Percentiles rank a stretch among this genome's conserved stretches.
These are phyloP conservation scores for Parietaria judaica DNA, from an alignment of 306 rosid genomes.

Conservation along the genomic window DNA sequence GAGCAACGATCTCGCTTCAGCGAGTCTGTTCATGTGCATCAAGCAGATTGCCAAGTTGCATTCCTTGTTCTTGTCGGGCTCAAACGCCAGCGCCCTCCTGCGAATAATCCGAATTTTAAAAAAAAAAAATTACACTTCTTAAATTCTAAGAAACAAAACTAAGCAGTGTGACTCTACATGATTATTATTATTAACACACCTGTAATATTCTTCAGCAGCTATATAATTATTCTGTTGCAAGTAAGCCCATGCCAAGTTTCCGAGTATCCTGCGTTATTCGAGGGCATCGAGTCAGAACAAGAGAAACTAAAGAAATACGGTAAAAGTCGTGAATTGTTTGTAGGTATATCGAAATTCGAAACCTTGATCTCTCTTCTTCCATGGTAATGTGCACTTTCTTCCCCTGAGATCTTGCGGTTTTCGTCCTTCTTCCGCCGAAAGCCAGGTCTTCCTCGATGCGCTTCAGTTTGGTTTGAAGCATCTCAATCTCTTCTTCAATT, in stretches of 20 bases:
- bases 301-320: slow-evolving; percentile 7
- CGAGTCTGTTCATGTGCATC: slow-evolving; percentile 57
- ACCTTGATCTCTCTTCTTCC: slow-evolving; percentile 89
- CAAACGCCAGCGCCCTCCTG: slow-evolving; percentile 78
- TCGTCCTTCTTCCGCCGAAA: slow-evolving; percentile 66
- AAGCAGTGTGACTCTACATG: too few relatives aligned
- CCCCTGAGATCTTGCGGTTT: slow-evolving; percentile 84
- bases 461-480: slow-evolving; percentile 75
- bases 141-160: too few relatives aligned
- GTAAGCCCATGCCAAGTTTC: slow-evolving; percentile 97
- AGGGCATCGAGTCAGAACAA: not conserved
- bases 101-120: not conserved
- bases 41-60: slow-evolving; percentile 91
- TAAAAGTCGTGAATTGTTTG: not conserved
- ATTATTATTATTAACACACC: slow-evolving; percentile 27
- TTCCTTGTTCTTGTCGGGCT: slow-evolving; percentile 74
- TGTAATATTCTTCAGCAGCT: slow-evolving; percentile 68
- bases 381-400: slow-evolving; percentile 76
- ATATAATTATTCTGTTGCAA: slow-evolving; percentile 59
- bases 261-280: slow-evolving; percentile 49
- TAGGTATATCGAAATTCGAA: not conserved
- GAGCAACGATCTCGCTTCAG: slow-evolving; percentile 75
- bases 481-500: slow-evolving; percentile 74
- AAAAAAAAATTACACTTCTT: not conserved
- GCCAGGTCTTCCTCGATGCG: slow-evolving; percentile 60